phyloP scores from a whole-genome alignment of 805 yeast genomes.

The Hanseniaspora guilliermondii region DNA sequence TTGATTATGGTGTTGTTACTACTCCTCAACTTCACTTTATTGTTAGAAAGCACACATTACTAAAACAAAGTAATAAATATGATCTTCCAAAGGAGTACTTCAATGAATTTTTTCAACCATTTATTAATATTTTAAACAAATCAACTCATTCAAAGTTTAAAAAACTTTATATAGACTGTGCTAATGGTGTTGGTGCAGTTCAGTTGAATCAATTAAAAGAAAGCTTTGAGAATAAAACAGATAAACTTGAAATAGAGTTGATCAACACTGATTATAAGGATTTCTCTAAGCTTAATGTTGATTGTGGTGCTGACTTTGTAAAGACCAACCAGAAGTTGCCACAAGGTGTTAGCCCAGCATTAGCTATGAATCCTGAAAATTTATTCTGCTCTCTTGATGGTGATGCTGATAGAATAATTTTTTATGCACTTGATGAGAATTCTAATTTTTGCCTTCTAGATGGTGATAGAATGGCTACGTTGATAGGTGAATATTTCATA shows the following conservation, averaged over 20 bases:
- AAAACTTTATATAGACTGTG: constrained; percentile 65
- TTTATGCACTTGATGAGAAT: constrained; percentile 42
- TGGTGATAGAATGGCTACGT: constrained; percentile 86
- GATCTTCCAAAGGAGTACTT: constrained; percentile 35
- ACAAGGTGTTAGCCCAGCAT: constrained; percentile 25
- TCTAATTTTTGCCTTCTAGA: constrained; percentile 50
- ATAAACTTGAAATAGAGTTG: constrained; percentile 29
- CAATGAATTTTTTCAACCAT: constrained; percentile 39
- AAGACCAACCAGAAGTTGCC: constrained; percentile 81
- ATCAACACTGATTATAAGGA: constrained; percentile 43
- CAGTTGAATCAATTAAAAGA: constrained; percentile 41
- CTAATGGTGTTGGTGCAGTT: constrained; percentile 94
- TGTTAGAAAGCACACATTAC: constrained; percentile 22
- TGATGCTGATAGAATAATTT: constrained; percentile 90
- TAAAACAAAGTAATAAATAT: constrained; percentile 18
- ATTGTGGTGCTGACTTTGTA: constrained; percentile 93
- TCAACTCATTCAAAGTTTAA: constrained; percentile 18
- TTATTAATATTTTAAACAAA: background rate
- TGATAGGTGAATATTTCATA: constrained; percentile 60
- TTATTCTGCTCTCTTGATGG: constrained; percentile 86
- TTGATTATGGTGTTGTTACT: constrained; percentile 58
- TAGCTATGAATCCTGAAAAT: constrained; percentile 16
- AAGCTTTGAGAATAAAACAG: constrained; percentile 27
- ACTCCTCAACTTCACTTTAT: constrained; percentile 92
- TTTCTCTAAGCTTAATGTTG: constrained; percentile 53